Percentiles rank a stretch among this genome's conserved stretches.
These are phyloP conservation scores for Pedinophyceae sp. DNA, from an alignment of 139 green algal genomes.

Conservation along the genomic window DNA sequence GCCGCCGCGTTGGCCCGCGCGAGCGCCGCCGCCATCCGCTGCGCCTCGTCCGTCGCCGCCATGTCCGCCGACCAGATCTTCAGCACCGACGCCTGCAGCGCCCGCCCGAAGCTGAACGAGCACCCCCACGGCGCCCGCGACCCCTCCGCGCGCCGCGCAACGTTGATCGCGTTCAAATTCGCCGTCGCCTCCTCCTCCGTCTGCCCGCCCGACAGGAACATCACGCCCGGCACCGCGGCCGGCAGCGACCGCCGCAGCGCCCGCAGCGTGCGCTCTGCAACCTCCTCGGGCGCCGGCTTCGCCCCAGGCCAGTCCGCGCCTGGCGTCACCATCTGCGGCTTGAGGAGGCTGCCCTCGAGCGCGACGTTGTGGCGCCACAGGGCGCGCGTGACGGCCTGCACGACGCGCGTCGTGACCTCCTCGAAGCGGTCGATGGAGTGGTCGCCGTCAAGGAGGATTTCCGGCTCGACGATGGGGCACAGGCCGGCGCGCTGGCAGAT, in stretches of 20 bases:
- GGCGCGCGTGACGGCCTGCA: too few relatives aligned
- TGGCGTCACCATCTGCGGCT: slow-evolving; percentile 78
- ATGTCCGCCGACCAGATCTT: slow-evolving; percentile 28
- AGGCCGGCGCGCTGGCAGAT: slow-evolving; percentile 68
- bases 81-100: slow-evolving; percentile 55
- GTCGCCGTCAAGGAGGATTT: slow-evolving; percentile 82
- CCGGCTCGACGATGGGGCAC: slow-evolving; percentile 91
- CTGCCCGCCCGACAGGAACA: slow-evolving; percentile 89
- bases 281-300: slow-evolving; percentile 19
- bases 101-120: slow-evolving; percentile 85
- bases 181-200: slow-evolving; percentile 55
- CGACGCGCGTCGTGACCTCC: slow-evolving; percentile 26
- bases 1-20: slow-evolving; percentile 40
- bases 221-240: slow-evolving; percentile 71
- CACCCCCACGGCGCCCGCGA: slow-evolving; percentile 68
- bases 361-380: slow-evolving; percentile 42
- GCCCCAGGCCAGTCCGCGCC: slow-evolving; percentile 5
- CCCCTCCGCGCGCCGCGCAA: slow-evolving; percentile 7
- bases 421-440: slow-evolving; percentile 40
- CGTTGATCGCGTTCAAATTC: slow-evolving; percentile 63
- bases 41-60: slow-evolving; percentile 6
- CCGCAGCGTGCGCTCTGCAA: slow-evolving; percentile 56
- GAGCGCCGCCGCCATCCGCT: slow-evolving; percentile 26
- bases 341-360: slow-evolving; percentile 71
- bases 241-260: slow-evolving; percentile 57